Base-by-base conservation (phyloP, 305 asterid species). In the Fraxinus baroniana region DNA sequence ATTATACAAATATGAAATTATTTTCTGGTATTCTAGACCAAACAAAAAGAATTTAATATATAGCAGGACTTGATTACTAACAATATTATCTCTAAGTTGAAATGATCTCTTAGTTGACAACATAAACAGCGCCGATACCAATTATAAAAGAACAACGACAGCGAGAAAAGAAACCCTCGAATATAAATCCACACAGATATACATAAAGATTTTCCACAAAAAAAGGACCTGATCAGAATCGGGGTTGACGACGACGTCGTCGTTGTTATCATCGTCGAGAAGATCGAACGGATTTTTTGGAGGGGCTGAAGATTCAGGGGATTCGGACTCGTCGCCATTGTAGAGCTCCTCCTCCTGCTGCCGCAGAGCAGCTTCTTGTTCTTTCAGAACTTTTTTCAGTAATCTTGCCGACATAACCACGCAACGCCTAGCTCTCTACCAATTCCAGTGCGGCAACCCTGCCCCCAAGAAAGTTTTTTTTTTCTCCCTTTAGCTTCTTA, bases 341-440 rank as follows among this genome's bases (percentile, higher is more conserved):
- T 81, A 71, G 76, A 71, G 44, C 49, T 75, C 28, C 37, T 24
- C 57, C 68, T 77, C 73, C 41, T 86, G 86, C 49, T 89, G 89
- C 39, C 81, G 88, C 39, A 80, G 79, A n/a, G 88, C 85, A 70
- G 90, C 84, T 80, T 94, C 93, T 84, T 94, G 93, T 79, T 91
- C 97, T 82, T 89, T 87, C 81, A 95, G 91, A 77, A 94, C 88
- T 84, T 90, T 95, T 85, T 86, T 95, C 94, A 95, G 78, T 86
- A 89, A 82, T 81, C 98, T 93, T 71, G 80, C 94, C 49, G 99
- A 95, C 99, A 94, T 94, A 68, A 30, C 18, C 83, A 36, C 87
- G 17, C 15, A 74, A 83, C 74, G 7, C 37, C 18, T 17, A 66
- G 35, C 36, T 68, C 83, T 70, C 76, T 78, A 10, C 37, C 82